phyloP scores from a whole-genome alignment of 345 rosid genomes.

The Viola odorata region DNA sequence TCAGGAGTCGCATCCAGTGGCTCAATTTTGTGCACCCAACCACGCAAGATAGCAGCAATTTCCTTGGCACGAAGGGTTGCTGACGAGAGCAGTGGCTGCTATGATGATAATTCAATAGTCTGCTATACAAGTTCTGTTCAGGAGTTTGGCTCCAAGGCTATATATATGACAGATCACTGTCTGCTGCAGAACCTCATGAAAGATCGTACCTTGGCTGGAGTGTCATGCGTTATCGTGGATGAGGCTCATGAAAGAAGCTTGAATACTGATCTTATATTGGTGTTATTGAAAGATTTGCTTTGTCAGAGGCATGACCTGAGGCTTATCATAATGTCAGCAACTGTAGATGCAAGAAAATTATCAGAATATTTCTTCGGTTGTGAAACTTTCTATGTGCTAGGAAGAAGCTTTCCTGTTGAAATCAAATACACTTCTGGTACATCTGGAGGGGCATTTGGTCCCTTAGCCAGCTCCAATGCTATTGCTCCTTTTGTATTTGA shows the following conservation, averaged over 20 bases:
- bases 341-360: constrained; percentile 79
- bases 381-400: constrained; percentile 44
- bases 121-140: constrained; percentile 55
- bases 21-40: constrained; percentile 80
- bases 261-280: constrained; percentile 86
- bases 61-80: constrained; percentile 67
- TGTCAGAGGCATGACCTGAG: constrained; percentile 48
- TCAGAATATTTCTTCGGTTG: constrained; percentile 69
- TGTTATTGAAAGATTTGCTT: constrained; percentile 58
- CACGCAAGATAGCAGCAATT: constrained; percentile 79
- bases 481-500: constrained; percentile 56
- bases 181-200: constrained; percentile 68
- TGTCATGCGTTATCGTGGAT: constrained; percentile 76
- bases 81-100: constrained; percentile 73
- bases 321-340: constrained; percentile 93
- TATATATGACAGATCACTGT: constrained; percentile 80
- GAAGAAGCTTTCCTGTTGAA: constrained; percentile 80
- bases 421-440: constrained; percentile 51
- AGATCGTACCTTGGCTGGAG: constrained; percentile 58
- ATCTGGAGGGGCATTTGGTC: constrained; percentile 29
- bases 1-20: constrained; percentile 53
- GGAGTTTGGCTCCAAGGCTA: constrained; percentile 47
- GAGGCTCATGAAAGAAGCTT: constrained; percentile 98
- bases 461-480: constrained; percentile 14
- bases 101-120: constrained; percentile 39